A percentile compares a stretch with the other conserved stretches of the same genome.
Conservation (phyloP, 768 basidiomycete species). For the Rhodocollybia butyracea region DNA sequence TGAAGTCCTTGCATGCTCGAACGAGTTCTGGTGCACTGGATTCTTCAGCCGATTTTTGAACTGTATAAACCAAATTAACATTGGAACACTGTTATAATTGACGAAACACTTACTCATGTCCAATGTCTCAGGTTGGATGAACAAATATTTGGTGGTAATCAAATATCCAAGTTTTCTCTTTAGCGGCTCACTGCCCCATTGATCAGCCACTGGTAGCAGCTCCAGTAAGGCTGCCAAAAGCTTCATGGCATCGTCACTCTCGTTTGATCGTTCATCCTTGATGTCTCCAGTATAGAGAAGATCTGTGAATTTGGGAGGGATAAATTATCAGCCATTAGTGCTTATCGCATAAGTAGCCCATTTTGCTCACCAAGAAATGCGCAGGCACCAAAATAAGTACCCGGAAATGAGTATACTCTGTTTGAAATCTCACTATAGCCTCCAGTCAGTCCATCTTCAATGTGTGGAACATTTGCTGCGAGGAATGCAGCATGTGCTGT, state of each 20-base stretch:
- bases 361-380: constrained; percentile 5
- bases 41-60: neutral
- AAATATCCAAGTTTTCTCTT: neutral
- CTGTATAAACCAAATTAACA: neutral
- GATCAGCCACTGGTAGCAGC: neutral
- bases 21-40: neutral
- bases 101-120: neutral
- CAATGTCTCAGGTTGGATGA: constrained; percentile 4
- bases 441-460: constrained; percentile 1
- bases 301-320: neutral
- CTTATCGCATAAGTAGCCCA: too few relatives aligned
- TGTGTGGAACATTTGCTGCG: constrained; percentile 1
- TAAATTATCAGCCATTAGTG: neutral
- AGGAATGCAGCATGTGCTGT: constrained; percentile 5
- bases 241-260: neutral
- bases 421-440: neutral
- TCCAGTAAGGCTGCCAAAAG: neutral
- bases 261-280: neutral
- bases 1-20: neutral
- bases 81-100: neutral
- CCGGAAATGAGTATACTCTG: neutral
- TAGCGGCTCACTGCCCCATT: neutral
- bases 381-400: constrained; percentile 5
- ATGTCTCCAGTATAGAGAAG: constrained; percentile 4
- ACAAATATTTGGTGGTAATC: constrained; percentile 1